Evolutionary conservation across 2,329 filamentous ascomycete species (phyloP), one percentile per base, ranked within the genome.

Genomic region (Decorospora gaudefroyi): DNA sequence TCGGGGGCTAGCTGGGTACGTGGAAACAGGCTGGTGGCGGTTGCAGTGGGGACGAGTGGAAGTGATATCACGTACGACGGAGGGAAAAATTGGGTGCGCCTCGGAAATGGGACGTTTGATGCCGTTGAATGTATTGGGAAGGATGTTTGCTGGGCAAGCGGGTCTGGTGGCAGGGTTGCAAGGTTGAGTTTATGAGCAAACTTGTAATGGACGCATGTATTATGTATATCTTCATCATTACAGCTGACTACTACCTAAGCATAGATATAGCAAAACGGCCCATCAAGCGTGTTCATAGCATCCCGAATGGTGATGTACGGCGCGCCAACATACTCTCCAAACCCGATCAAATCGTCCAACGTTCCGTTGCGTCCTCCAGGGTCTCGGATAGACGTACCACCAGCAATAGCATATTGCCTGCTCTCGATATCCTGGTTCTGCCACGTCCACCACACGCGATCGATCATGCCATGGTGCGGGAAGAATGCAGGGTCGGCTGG

Each of bases 391-490:
- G 17, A 9, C 4, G 25, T 35, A 8, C 32, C 71, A 38, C 72
- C 75, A 6, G 57, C 62, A 45, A 78, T 70, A n/a, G 60, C 61
- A 40, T 65, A 60, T 40, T 64, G 62, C 9, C 75, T 62, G 6
- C 62, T 62, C 38, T 59, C 47, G 19, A 67, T 48, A 39, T 76
- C 68, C 25, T 70, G 57, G 42, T 73, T 75, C 60, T 79, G 76
- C 76, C 76, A 79, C 8, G 73, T 75, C 74, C 73, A 76, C 67
- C 69, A 79, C 3, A 70, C 55, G 4, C 74, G 69, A 57, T 78
- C 76, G 26, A 78, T 73, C 62, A 72, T 71, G 2, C 65, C 69
- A 42, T 78, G 76, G 51, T 78, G 76, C 16, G 74, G 64, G 54
- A 67, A 78, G 62, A 78, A 78, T n/a, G 62, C 35, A 4, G 74